These are phyloP conservation scores for Apiospora koreana DNA, from an alignment of 2,329 filamentous ascomycete genomes.

Conservation along the genomic window DNA sequence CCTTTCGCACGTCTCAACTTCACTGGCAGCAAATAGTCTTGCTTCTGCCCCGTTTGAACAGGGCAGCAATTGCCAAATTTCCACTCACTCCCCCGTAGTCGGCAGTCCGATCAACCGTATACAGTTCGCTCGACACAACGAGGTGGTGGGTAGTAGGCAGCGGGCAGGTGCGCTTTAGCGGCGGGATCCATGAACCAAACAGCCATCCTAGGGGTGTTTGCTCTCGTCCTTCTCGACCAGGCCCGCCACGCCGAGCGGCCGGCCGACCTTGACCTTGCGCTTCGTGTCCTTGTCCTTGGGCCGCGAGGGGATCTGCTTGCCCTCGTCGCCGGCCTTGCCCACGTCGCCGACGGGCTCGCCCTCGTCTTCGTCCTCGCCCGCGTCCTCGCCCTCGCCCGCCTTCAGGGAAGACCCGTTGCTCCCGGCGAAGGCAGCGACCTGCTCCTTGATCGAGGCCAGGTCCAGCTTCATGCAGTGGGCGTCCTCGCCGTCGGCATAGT, in stretches of 20 bases:
- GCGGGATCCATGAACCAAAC: not conserved
- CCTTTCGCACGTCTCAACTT: not conserved
- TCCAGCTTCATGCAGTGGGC: conserved; percentile 93
- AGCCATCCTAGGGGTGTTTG: conserved; percentile 39
- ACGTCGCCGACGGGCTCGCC: conserved; percentile 70
- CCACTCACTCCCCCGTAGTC: too few relatives aligned
- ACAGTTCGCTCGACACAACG: not conserved
- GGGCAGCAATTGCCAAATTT: not conserved
- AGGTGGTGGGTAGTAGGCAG: too few relatives aligned
- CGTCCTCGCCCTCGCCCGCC: conserved; percentile 26
- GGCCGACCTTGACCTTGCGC: conserved; percentile 83
- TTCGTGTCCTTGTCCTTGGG: conserved; percentile 62
- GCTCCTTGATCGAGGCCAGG: conserved; percentile 58
- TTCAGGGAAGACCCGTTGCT: conserved; percentile 38
- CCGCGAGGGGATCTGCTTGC: conserved; percentile 24
- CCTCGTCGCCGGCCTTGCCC: conserved; percentile 50
- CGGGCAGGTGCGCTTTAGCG: not conserved
- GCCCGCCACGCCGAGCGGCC: conserved; percentile 75
- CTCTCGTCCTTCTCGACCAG: conserved; percentile 72
- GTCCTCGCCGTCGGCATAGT: conserved; percentile 98
- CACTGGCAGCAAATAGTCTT: not conserved
- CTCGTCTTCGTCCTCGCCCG: conserved; percentile 48
- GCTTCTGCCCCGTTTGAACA: not conserved
- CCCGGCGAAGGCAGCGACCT: conserved; percentile 50
- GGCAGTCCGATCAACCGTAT: not conserved